Base-by-base conservation (phyloP, 495 filamentous ascomycete species). In the Penicillium herquei region DNA sequence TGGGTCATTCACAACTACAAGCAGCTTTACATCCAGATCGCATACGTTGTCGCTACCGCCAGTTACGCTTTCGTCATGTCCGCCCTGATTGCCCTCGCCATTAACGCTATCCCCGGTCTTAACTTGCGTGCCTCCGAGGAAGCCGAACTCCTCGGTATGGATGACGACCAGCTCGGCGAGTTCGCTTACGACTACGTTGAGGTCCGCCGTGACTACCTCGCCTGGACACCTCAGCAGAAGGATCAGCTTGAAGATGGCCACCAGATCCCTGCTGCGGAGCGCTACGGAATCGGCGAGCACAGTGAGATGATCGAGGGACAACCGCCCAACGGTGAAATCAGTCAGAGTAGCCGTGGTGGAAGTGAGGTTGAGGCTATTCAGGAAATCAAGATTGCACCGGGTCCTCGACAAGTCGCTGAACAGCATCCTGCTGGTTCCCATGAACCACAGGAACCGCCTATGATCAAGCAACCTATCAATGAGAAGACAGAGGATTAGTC, bases 171-270 rank as follows among this genome's bases (percentile, higher is more conserved):
- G 69, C 87, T 97, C 34, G 94, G 94, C 67, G 94, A 98, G 73
- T 98, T 98, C 67, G 95, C 94, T 7, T 98, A 98, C 77, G 94
- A 98, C 73, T 98, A 98, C 71, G 94, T 98, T 62, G 94, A 98
- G 79, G 94, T 98, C 56, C 87, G 94, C 54, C 85, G 94, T 56
- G 94, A 98, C 70, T 98, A 96, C 78, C 84, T 97, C 13, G 94
- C 94, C 43, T 98, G 94, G 94, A 96, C 91, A 5, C 93, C 94
- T 0, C 88, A 90, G 53, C 89, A 89, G 70, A 67, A 73, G 37
- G 85, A 88, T 34, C 86, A 87, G 58, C 79, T 78, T 13, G 65
- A 72, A 34, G 81, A 80, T 45, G 82, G 86, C 40, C 81, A 86
- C 63, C 75, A 87, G 57, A 82, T 88, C 55, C 79, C 85, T 1